Evolutionary conservation across 306 rosid species (phyloP), one percentile per base, ranked within the genome.

Genomic region (Erythrophleum fordii): DNA sequence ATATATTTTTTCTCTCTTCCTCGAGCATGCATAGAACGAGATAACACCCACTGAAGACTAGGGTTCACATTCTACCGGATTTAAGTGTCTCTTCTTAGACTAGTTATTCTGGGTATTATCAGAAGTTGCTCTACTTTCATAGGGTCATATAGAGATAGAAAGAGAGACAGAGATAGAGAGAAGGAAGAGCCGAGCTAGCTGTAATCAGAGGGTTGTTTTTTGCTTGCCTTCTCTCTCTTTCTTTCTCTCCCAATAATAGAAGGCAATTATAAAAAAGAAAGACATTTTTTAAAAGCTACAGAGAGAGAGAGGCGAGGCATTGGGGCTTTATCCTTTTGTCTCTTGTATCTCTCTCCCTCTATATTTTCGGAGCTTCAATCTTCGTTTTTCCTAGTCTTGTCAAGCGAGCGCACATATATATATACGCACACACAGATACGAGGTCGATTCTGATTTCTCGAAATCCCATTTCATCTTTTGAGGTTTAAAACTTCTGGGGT

Each of bases 161-260:
- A 58, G 65, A 58, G 34, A 58, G 64, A 53, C 3, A 74, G 73
- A 73, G 75, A 75, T 11, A n/a, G 22, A 29, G 53, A 81, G 68
- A 64, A 9, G 8, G 26, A 65, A 17, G 49, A 20, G 51, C 82
- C 1, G 14, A 35, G 71, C 59, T 86, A 86, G 83, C 90, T 72
- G 73, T 14, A 74, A 69, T 48, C 44, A 69, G 14, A 44, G 25
- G 73, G 25, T 7, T 66, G 72, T 11, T 53, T 52, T 22, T 52
- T 55, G 91, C 87, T 90, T 85, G 86, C 88, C 87, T 88, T 90
- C 83, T 59, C 79, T 89, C 91, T 91, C 92, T 81, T 85, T 91
- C 87, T 84, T 81, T 82, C 83, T 82, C 86, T 82, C 84, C 75
- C 79, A 68, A 73, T 85, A 69, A 78, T 75, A 69, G 70, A 69